Conservation (phyloP, 495 filamentous ascomycete genomes). For the Penicillium taxi region DNA sequence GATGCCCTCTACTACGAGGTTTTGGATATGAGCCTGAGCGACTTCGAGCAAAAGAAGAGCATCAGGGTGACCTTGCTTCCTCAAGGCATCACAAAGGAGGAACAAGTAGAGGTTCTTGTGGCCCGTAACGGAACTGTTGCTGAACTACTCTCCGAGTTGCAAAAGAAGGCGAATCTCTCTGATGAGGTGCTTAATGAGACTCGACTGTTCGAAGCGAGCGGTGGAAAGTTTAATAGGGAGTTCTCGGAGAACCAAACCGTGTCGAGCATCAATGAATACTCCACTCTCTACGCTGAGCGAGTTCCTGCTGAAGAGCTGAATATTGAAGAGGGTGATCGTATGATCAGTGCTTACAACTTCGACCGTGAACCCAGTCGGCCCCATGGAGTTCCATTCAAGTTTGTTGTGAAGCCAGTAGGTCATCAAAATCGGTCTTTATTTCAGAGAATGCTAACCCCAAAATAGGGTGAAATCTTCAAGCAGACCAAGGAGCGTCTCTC, state of each 20-base stretch:
- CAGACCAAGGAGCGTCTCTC: conserved; percentile 88
- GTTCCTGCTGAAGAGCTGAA: conserved; percentile 73
- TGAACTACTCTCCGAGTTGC: conserved; percentile 64
- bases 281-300: conserved; percentile 68
- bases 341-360: conserved; percentile 82
- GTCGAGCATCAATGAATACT: conserved; percentile 73
- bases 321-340: conserved; percentile 45
- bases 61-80: conserved; percentile 75
- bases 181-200: conserved; percentile 62
- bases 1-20: conserved; percentile 87
- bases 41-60: conserved; percentile 82
- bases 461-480: conserved; percentile 72
- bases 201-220: conserved; percentile 70
- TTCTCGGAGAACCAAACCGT: conserved; percentile 57
- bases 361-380: conserved; percentile 73
- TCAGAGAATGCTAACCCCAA: conserved; percentile 13
- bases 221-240: conserved; percentile 71
- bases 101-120: conserved; percentile 71
- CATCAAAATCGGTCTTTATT: not conserved
- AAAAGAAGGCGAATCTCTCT: conserved; percentile 70
- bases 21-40: conserved; percentile 85
- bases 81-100: conserved; percentile 88
- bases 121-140: conserved; percentile 69
- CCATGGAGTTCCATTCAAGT: conserved; percentile 83
- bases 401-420: conserved; percentile 75